Base-by-base conservation (phyloP, 495 filamentous ascomycete species). In the Rostrohypoxylon terebratum region DNA sequence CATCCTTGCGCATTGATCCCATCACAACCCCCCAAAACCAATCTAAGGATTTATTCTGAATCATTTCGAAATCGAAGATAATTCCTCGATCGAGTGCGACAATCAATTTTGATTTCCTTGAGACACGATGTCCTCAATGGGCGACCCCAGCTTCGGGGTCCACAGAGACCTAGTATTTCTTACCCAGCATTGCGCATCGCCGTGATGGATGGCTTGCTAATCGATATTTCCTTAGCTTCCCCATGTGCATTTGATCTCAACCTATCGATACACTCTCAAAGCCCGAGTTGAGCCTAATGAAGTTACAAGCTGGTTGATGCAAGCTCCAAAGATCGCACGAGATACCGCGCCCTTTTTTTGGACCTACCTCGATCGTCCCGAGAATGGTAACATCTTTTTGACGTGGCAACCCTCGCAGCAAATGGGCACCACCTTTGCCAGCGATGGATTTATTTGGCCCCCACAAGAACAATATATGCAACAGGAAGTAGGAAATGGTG, bases 371-470 rank as follows among this genome's bases (percentile, higher is more conserved):
- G 90, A 95, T 68, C 87, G 88, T 31, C 95, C 94, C 4, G 83
- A 82, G 34, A 92, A 97, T 81, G 94, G 94, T 9, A 90, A 89
- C 16, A 86, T 97, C 28, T 87, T 94, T 77, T 84, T 98, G 21
- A 91, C 90, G 40, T 98, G 94, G 95, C 93, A 97, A 77, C 92
- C 94, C 1, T 82, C 88, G 8, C 81, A 85, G 20, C 85, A 88
- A 59, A 81, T 93, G 59, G 88, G 87, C 16, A 85, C 84, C 3
- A 88, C 88, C 54, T 94, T 92, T 74, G 90, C 96, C 20, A 96
- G 90, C 66, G 95, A 99, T 86, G 96, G 96, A 13, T 95, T 93
- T 76, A 82, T 97, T 54, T 99, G 95, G 95, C 87, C 90, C 4
- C 91, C 93, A 72, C 83, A 87, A 13, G 95, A 98, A 80, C 83